A percentile compares a stretch with the other conserved stretches of the same genome.
phyloP scores from a whole-genome alignment of 2,329 filamentous ascomycete genomes.

The Penicillium sp. region DNA sequence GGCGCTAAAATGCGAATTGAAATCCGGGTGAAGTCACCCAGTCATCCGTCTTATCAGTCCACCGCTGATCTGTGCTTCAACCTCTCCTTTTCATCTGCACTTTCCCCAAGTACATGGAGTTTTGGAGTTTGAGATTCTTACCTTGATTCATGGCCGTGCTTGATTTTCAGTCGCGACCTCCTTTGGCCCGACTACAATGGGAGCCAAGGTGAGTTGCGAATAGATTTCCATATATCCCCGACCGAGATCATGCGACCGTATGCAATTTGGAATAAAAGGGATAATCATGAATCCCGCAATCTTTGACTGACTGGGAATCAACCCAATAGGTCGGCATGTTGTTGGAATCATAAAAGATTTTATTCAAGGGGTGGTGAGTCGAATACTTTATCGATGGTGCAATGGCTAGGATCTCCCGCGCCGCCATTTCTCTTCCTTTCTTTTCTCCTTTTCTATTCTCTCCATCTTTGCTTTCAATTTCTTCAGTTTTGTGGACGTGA shows the following conservation, averaged over 20 bases:
- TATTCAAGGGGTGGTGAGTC: conserved; percentile 29
- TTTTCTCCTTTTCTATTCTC: background rate
- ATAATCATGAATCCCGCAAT: background rate
- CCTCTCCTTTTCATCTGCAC: background rate
- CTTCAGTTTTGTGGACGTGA: background rate
- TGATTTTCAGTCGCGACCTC: conserved; percentile 13
- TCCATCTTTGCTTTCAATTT: background rate
- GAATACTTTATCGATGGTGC: conserved; percentile 25
- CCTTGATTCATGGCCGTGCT: conserved; percentile 12
- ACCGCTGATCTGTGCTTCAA: background rate
- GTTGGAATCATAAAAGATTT: conserved; percentile 16
- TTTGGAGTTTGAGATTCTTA: background rate
- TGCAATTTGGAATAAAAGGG: background rate
- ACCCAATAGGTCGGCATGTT: conserved; percentile 14
- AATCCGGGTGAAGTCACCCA: conserved; percentile 3
- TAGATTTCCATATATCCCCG: background rate
- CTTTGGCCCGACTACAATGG: conserved; percentile 33
- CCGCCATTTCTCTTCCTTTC: conserved; percentile 20
- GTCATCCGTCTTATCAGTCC: background rate
- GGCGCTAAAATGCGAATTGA: background rate
- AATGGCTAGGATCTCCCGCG: conserved; percentile 22
- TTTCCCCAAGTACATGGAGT: background rate
- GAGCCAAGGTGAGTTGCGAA: conserved; percentile 32
- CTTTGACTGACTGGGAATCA: background rate
- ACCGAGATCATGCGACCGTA: background rate